phyloP scores from a whole-genome alignment of 2,329 filamentous ascomycete genomes.

The Fusarium haematococcum region DNA sequence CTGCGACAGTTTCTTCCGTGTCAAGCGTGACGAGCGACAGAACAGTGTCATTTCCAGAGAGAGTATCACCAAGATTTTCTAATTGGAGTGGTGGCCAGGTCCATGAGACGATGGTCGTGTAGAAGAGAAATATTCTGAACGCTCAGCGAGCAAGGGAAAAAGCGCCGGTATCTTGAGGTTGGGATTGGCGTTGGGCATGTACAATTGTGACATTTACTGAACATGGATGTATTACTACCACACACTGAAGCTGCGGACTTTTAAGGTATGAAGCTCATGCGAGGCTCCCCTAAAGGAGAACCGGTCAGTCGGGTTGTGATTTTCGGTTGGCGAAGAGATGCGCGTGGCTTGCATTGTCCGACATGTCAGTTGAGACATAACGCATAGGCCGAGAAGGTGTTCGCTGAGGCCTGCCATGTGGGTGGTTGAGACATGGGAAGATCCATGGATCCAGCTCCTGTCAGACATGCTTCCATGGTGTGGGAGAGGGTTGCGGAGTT shows the following conservation, averaged over 20 bases:
- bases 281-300: not conserved
- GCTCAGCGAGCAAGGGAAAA: constrained; percentile 9
- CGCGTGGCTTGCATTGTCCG: not conserved
- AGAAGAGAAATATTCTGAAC: not conserved
- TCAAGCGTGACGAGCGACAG: constrained; percentile 84
- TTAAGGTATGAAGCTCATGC: not conserved
- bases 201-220: constrained; percentile 11
- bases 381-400: not conserved
- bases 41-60: constrained; percentile 86
- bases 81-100: not conserved
- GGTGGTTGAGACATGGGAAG: not conserved
- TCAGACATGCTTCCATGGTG: not conserved
- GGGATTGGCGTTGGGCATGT: constrained; percentile 10
- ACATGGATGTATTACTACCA: not conserved
- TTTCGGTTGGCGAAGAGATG: not conserved
- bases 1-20: constrained; percentile 90
- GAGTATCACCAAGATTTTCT: constrained; percentile 65
- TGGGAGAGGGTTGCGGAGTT: not conserved
- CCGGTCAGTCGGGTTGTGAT: not conserved
- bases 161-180: not conserved
- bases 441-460: not conserved
- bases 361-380: not conserved
- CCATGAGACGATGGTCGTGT: not conserved
- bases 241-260: not conserved
- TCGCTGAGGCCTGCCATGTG: not conserved